Evolutionary conservation across 768 basidiomycete genomes (phyloP).

Genomic region (Leccinellum rugosiceps): DNA sequence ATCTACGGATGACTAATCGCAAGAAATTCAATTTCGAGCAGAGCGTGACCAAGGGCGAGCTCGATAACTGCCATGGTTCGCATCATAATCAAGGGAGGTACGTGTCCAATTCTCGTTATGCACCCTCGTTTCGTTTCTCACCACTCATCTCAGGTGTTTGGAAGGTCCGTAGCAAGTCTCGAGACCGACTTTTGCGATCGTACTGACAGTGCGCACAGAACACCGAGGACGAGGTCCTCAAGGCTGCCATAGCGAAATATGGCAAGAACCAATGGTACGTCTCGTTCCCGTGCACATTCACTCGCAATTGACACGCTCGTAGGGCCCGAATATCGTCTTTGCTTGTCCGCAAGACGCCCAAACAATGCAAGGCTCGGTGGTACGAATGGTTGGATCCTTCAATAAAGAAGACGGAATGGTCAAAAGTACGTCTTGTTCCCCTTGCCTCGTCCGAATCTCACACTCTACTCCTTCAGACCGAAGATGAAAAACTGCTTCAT

Average conservation of each 20-base stretch:
- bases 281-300: neutral
- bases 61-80: slow-evolving; percentile 57
- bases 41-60: too few relatives aligned
- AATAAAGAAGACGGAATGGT: slow-evolving; percentile 99
- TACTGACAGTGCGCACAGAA: slow-evolving; percentile 47
- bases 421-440: slow-evolving; percentile 57
- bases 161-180: slow-evolving; percentile 52
- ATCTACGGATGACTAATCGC: slow-evolving; percentile 3
- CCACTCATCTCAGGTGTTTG: slow-evolving; percentile 57
- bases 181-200: neutral
- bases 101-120: slow-evolving; percentile 21
- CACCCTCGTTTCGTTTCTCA: neutral
- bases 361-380: slow-evolving; percentile 99
- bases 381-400: slow-evolving; percentile 99
- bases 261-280: slow-evolving; percentile 91
- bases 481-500: slow-evolving; percentile 97
- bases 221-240: slow-evolving; percentile 97
- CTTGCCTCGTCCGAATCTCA: neutral
- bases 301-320: neutral
- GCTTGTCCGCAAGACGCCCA: slow-evolving; percentile 96
- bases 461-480: slow-evolving; percentile 52
- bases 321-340: slow-evolving; percentile 98
- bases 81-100: slow-evolving; percentile 89
- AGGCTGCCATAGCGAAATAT: slow-evolving; percentile 97
- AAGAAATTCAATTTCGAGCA: too few relatives aligned